Evolutionary conservation across 768 basidiomycete species (phyloP).

Genomic region (Dacryopinax primogenitus): DNA sequence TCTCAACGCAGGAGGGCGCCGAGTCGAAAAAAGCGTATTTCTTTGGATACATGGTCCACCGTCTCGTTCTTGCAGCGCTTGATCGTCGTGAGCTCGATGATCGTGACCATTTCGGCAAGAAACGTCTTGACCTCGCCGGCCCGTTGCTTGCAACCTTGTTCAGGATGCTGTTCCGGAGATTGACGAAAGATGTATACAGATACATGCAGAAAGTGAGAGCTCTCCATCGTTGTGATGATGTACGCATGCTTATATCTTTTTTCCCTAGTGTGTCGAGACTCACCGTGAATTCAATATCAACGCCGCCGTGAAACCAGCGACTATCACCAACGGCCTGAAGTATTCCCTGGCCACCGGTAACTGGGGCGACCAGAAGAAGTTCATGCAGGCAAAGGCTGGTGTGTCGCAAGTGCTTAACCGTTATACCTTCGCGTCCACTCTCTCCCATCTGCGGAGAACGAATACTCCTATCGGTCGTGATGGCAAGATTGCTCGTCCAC

Average conservation of each 20-base stretch:
- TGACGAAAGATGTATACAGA: slow-evolving; percentile 93
- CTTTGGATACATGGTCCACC: slow-evolving; percentile 99
- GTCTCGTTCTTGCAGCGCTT: slow-evolving; percentile 80
- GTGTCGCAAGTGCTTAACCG: slow-evolving; percentile 97
- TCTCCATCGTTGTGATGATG: not conserved
- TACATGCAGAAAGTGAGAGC: slow-evolving; percentile 83
- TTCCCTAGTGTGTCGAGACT: slow-evolving; percentile 83
- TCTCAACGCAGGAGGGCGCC: slow-evolving; percentile 89
- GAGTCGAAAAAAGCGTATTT: slow-evolving; percentile 99
- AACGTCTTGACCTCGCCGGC: slow-evolving; percentile 89
- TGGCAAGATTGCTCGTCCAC: slow-evolving; percentile 98
- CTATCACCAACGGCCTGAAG: slow-evolving; percentile 94
- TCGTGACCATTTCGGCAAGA: slow-evolving; percentile 98
- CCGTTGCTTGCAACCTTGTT: slow-evolving; percentile 93
- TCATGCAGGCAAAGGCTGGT: slow-evolving; percentile 94
- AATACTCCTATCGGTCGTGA: slow-evolving; percentile 97
- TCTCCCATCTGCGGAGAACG: slow-evolving; percentile 94
- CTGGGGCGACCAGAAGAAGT: slow-evolving; percentile 99
- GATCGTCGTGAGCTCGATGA: slow-evolving; percentile 94
- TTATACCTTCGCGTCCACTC: slow-evolving; percentile 95
- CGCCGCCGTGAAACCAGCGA: slow-evolving; percentile 87
- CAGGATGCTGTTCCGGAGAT: slow-evolving; percentile 91
- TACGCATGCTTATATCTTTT: slow-evolving; percentile 10
- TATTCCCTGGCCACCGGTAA: slow-evolving; percentile 98
- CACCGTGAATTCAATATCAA: slow-evolving; percentile 89